Base-by-base conservation (phyloP, 768 basidiomycete species). In the Strobilomyces dryophilus region DNA sequence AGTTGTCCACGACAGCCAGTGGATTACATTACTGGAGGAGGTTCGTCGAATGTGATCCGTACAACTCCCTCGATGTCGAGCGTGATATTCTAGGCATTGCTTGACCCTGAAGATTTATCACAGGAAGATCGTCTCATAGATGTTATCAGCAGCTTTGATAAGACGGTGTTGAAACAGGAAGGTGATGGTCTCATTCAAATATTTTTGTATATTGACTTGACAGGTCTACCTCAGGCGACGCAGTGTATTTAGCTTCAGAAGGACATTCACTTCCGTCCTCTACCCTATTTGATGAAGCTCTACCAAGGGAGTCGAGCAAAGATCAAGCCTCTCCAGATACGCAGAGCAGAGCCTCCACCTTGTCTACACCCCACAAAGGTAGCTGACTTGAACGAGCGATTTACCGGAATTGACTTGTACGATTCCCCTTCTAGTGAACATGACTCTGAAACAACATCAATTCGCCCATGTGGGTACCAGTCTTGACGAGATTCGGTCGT, bases 1-100 rank as follows among this genome's bases (percentile, higher is more conserved):
- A 31, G 15, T 45, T 26, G 52, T 53, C 20, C 52, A 56, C 26
- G 53, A 60, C 29, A 15, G 40, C 6, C 47, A 40, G 37, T 63
- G 60, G 61, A 29, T 4, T 21, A 31, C 21, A 9, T 27, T 60
- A 39, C 40, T 56, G 18, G 27, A 49, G 7, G 26, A 29, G 14
- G 58, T 60, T 42, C 17, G 45, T 45, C 21, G 11, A 6, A 21
- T 20, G 17, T 21, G 17, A 12, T 4, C 27, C 24, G 18, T 2
- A 8, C 14, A 17, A 8, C 1, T 8, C 7, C n/a, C 15, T 4
- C 18, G 20, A 15, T 11, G 8, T 34, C 9, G 21, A 48, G 7
- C 17, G 2, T 29, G 5, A 27, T 4, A 20, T 11, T 26, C 8
- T 12, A 53, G 57, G 57, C 47, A 43, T 18, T 49, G 12, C 37